phyloP scores from a whole-genome alignment of 2,329 filamentous ascomycete species.

The Phoma sp. region DNA sequence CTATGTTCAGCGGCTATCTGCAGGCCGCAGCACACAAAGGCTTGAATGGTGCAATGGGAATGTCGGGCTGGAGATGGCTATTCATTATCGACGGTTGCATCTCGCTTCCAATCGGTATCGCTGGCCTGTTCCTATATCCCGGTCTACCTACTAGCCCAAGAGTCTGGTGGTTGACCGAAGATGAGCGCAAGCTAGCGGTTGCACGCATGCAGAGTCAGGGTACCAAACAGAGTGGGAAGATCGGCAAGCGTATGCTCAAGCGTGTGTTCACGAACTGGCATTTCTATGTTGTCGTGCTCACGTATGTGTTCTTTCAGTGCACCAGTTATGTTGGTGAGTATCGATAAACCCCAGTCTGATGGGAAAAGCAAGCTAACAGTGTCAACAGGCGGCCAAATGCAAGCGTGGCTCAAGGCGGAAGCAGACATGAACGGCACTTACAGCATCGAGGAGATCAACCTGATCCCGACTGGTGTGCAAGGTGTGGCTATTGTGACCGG shows the following conservation, averaged over 20 bases:
- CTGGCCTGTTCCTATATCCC: conserved; percentile 60
- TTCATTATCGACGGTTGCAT: conserved; percentile 64
- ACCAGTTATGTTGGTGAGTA: conserved; percentile 48
- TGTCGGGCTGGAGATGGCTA: conserved; percentile 56
- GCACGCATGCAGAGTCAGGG: conserved; percentile 30
- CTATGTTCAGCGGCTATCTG: conserved; percentile 62
- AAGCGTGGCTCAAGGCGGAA: conserved; percentile 57
- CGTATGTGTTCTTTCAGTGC: conserved; percentile 47
- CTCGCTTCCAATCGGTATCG: conserved; percentile 60
- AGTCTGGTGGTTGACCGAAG: conserved; percentile 54
- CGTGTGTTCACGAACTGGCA: conserved; percentile 55
- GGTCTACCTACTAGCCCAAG: conserved; percentile 56
- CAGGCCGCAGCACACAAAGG: conserved; percentile 59
- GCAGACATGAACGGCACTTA: conserved; percentile 42
- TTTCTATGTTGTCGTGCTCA: conserved; percentile 56
- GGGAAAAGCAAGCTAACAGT: neutral
- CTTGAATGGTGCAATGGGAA: conserved; percentile 50
- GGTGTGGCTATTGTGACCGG: conserved; percentile 55
- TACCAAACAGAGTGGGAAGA: conserved; percentile 45
- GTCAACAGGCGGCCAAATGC: conserved; percentile 51
- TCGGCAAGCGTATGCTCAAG: conserved; percentile 53
- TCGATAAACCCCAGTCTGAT: neutral
- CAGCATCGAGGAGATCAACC: conserved; percentile 56
- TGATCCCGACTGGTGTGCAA: conserved; percentile 56
- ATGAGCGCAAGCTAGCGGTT: conserved; percentile 30